These are phyloP conservation scores for Colletotrichum aenigma DNA, from an alignment of 2,329 filamentous ascomycete species.

Conservation along the genomic window DNA sequence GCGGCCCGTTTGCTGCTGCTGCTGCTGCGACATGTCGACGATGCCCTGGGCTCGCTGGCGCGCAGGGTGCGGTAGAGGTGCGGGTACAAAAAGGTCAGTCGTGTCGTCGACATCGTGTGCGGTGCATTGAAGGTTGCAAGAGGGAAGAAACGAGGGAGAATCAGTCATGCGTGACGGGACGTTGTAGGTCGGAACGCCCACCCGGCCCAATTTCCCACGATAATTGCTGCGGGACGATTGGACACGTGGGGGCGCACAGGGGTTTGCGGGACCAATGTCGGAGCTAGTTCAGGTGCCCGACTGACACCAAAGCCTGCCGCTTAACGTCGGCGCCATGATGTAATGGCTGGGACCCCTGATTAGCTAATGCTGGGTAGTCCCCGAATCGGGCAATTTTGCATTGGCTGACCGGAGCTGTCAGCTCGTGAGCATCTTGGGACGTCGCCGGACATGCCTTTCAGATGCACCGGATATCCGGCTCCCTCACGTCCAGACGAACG, in stretches of 20 bases:
- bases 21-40: slow-evolving; percentile 37
- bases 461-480: neutral
- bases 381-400: neutral
- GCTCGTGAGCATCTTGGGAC: neutral
- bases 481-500: neutral
- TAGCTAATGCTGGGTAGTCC: neutral
- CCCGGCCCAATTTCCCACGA: slow-evolving; percentile 6
- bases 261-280: neutral
- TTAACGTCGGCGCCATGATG: slow-evolving; percentile 9
- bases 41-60: neutral
- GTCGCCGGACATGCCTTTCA: neutral
- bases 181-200: neutral
- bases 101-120: slow-evolving; percentile 59
- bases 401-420: neutral
- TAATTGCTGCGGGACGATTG: neutral
- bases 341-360: neutral
- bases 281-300: neutral
- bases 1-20: neutral
- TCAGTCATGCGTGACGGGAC: neutral
- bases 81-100: slow-evolving; percentile 73
- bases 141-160: neutral
- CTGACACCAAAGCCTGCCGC: neutral
- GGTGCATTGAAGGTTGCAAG: neutral
- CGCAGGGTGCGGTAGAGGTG: slow-evolving; percentile 59
- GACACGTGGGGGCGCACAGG: neutral